phyloP scores from a whole-genome alignment of 108 stramenopile genomes.

The Nannochloropsis oceanica region DNA sequence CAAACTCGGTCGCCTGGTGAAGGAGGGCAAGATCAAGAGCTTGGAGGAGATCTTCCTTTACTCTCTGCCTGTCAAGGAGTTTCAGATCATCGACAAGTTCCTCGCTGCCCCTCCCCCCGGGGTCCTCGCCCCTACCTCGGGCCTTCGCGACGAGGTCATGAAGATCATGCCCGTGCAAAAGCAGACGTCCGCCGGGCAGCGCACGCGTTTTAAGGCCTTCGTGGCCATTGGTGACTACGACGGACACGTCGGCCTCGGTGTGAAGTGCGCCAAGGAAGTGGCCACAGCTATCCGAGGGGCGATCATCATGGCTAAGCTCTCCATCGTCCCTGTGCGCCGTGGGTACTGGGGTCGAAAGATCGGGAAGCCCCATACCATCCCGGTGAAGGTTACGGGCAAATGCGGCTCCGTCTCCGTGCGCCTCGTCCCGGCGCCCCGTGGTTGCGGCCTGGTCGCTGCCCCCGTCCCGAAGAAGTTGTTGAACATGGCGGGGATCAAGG shows the following conservation, averaged over 20 bases:
- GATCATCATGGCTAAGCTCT: conserved; percentile 96
- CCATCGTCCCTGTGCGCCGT: conserved; percentile 92
- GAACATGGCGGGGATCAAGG: conserved; percentile 89
- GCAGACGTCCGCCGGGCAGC: conserved; percentile 94
- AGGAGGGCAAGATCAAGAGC: conserved; percentile 94
- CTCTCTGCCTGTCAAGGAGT: conserved; percentile 99
- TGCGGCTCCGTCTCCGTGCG: conserved; percentile 98
- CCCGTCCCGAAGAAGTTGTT: conserved; percentile 97
- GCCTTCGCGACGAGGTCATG: conserved; percentile 89
- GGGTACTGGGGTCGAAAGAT: conserved; percentile 97
- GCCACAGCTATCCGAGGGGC: conserved; percentile 99
- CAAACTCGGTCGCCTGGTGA: conserved; percentile 99
- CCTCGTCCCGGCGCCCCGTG: conserved; percentile 98
- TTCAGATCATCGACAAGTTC: conserved; percentile 95
- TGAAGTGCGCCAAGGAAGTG: conserved; percentile 96
- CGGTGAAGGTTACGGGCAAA: conserved; percentile 99
- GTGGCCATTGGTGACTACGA: conserved; percentile 90
- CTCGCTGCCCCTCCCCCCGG: conserved; percentile 20
- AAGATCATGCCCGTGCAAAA: conserved; percentile 99
- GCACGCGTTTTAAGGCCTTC: conserved; percentile 99
- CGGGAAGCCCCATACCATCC: conserved; percentile 96
- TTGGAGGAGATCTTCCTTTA: conserved; percentile 99
- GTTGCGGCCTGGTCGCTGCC: conserved; percentile 96
- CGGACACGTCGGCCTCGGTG: conserved; percentile 99
- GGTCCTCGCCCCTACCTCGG: conserved; percentile 66